A percentile compares a stretch with the other conserved stretches of the same genome.
These are phyloP conservation scores for Xanthoconium purpureum DNA, from an alignment of 768 basidiomycete genomes.

Conservation along the genomic window DNA sequence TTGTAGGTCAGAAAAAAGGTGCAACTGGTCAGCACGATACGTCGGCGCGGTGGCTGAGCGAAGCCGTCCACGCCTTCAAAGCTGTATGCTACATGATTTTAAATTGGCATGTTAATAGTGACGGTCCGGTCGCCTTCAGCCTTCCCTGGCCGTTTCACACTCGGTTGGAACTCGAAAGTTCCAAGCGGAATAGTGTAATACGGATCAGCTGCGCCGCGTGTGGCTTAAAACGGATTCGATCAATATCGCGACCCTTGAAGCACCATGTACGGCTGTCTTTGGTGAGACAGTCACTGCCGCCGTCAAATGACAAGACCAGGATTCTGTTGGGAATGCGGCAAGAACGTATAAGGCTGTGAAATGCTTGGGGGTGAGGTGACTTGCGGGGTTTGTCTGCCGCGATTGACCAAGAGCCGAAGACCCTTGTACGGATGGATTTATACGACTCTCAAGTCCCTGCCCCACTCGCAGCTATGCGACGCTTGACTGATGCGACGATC, in stretches of 20 bases:
- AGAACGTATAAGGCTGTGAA: conserved; percentile 11
- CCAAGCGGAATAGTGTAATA: conserved; percentile 3
- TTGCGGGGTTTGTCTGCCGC: conserved; percentile 12
- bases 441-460: conserved; percentile 4
- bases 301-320: background rate
- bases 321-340: background rate
- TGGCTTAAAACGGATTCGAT: conserved; percentile 6
- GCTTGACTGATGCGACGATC: conserved; percentile 18
- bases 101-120: conserved; percentile 4
- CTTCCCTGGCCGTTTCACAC: background rate
- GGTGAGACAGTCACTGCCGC: conserved; percentile 2
- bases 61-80: background rate
- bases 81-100: conserved; percentile 8
- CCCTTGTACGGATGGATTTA: conserved; percentile 10
- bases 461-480: conserved; percentile 15
- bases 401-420: conserved; percentile 12
- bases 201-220: conserved; percentile 12
- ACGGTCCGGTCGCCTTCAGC: conserved; percentile 1
- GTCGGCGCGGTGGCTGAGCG: conserved; percentile 62
- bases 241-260: conserved; percentile 1
- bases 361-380: background rate
- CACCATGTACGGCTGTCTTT: conserved; percentile 16
- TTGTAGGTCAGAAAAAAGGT: conserved; percentile 79
- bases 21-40: conserved; percentile 74
- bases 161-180: conserved; percentile 2